Evolutionary conservation across 2,329 filamentous ascomycete genomes (phyloP), one percentile per base, ranked within the genome.

Genomic region (Ascochyta lentis): DNA sequence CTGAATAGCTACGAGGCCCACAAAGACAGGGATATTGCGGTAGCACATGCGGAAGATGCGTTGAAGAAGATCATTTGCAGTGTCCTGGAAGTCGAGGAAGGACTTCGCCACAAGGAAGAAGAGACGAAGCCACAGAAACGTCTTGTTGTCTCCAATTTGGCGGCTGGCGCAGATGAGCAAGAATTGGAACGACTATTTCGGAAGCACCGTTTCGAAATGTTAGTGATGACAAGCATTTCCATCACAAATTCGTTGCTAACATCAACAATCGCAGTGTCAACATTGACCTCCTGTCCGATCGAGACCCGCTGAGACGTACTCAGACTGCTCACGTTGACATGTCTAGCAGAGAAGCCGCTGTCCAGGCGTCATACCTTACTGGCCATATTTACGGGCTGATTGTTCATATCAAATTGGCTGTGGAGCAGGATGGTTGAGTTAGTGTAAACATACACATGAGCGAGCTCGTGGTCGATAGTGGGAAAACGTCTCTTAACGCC

Each of bases 131-230:
- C 65, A 0, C 48, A 53, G 6, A 26, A 49, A 16, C 61, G 64
- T 13, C 50, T 73, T 5, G 50, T 71, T 15, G 52, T 71, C 7
- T 62, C 61, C 6, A 70, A 71, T 19, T 54, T 74, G 19, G 69
- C 71, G n/a, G 66, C 66, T 4, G 61, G 50, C 35, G 65, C 63
- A 10, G 60, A 59, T 3, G 46, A 45, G 27, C 46, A 65, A 8
- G 66, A 66, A 12, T 22, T 72, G 1, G 31, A 48, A 9, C 10
- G 41, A 2, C 49, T 63, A 16, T 66, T 72, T 56, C 35, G 23
- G 19, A 42, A 58, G 6, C 61, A 62, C 38, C 38, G 31, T 10
- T 53, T 16, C n/a, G 44, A 65, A 0, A 56, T 67, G 69, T 70
- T 58, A 61, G 65, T 55, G 13, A 13, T 27, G 4, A 4, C 10